Base-by-base conservation (phyloP, 1,284 basidiomycete species). In the Phellopilus nigrolimitatus region DNA sequence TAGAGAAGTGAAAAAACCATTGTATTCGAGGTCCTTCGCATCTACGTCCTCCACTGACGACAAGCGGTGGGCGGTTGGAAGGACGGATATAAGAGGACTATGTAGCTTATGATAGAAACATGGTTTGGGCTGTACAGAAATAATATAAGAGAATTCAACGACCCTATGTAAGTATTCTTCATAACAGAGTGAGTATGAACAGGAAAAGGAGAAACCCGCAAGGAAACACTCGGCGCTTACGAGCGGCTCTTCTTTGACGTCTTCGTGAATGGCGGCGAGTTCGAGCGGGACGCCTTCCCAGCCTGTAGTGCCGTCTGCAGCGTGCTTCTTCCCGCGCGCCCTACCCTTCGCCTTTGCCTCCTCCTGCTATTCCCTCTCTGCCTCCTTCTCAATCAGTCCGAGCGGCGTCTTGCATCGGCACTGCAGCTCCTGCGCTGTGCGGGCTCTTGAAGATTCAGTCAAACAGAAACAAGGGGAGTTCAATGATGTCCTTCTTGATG, bases 361-460 rank as follows among this genome's bases (percentile, higher is more conserved):
- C 60, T 88, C 84, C 41, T 80, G 77, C 55, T 76, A 72, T 54
- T 74, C 73, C 45, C 68, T 67, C 62, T 88, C 84, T 0, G 82
- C 81, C 67, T 95, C 94, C 74, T 97, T 97, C 71, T 94, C 86
- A 56, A 98, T 90, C 79, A 97, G 88, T 12, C 85, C 77, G 34
- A 98, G 64, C 34, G 98, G 67, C 5, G 95, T 98, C 60, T 88
- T 89, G 61, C 94, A 97, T 49, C 97, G 73, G 59, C 95, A 74
- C 60, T 88, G 84, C 55, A 99, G 72, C 72, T 99, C 97, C 62
- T 91, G 84, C 8, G 92, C 86, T 21, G 91, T 94, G 47, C 97
- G n/a, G 75, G 57, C 88, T 91, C 75, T 97, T 97, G 78, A 99
- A 92, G 74, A 98, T 98, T 95, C 95, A 98, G 65, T 98, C 94